Evolutionary conservation across 306 rosid species (phyloP), one percentile per base, ranked within the genome.

Genomic region (Arachis stenosperma): DNA sequence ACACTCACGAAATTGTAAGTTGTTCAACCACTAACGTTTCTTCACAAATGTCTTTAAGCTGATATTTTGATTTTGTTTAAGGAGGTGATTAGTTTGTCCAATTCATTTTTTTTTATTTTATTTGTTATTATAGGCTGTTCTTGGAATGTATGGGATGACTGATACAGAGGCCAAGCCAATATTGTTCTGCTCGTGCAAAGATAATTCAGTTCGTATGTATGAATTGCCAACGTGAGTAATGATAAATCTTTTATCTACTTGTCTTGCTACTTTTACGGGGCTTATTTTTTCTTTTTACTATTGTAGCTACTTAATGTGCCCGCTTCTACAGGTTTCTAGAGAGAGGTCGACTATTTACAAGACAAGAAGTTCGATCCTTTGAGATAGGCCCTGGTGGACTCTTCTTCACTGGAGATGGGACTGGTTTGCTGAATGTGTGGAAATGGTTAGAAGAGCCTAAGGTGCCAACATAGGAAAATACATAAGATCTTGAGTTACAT

Each of bases 151-250:
- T 42, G 7, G 37, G 37, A 33, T 33, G 37, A 33, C 37, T 33
- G 37, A 33, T 33, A 4, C 3, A 33, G 37, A 33, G 3, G 37
- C 37, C 37, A 33, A 33, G 37, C 37, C 37, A 33, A 33, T 42
- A 6, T 4, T 42, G 1, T 69, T 47, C 50, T 81, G 80, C 74
- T 88, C 88, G 1, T 58, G 56, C 36, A 52, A 30, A 69, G 78
- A 88, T 76, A 76, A 79, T 65, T 64, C 78, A 7, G 90, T 88
- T 39, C 54, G 59, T 14, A 5, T 86, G 29, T 80, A 81, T n/a
- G 88, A 82, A 37, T 59, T 84, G 15, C 87, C 88, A 57, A 75
- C 78, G 90, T 88, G 54, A 74, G 92, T 88, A 80, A 8, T 65
- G 73, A 33, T 2, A 9, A 42, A 42, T 1, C 46, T 42, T 42